A percentile compares a stretch with the other conserved stretches of the same genome.
These are phyloP conservation scores for Acorus gramineus DNA, from an alignment of 106 monocot species.

Conservation along the genomic window DNA sequence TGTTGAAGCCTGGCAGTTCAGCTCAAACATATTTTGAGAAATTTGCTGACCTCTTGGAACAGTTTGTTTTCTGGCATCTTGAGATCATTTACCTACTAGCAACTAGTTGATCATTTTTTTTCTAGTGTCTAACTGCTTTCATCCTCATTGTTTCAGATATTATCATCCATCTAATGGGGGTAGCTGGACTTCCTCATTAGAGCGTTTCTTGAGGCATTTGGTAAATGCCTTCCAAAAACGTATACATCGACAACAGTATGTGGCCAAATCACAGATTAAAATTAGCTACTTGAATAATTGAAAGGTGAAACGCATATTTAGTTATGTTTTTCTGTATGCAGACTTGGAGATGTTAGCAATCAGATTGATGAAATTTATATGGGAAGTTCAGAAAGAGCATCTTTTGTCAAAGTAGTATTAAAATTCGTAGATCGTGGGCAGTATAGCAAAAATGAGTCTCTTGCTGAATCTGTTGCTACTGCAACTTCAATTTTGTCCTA, in stretches of 20 bases:
- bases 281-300: too few species aligned
- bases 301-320: too few species aligned
- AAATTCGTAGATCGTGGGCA: slow-evolving; percentile 96
- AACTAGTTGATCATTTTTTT: background rate
- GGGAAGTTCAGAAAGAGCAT: slow-evolving; percentile 67
- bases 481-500: slow-evolving; percentile 86
- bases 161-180: slow-evolving; percentile 99
- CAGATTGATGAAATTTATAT: slow-evolving; percentile 22
- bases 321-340: slow-evolving; percentile 18
- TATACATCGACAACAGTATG: slow-evolving; percentile 48
- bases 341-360: slow-evolving; percentile 24
- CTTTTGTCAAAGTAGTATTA: slow-evolving; percentile 61
- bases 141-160: slow-evolving; percentile 32
- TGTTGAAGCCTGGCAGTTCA: slow-evolving; percentile 65
- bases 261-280: too few species aligned
- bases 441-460: slow-evolving; percentile 92
- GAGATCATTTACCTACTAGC: slow-evolving; percentile 1
- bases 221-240: slow-evolving; percentile 78
- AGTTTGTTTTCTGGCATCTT: slow-evolving; percentile 42
- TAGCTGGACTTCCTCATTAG: slow-evolving; percentile 86
- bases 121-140: background rate
- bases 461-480: slow-evolving; percentile 87
- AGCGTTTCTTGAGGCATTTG: slow-evolving; percentile 72
- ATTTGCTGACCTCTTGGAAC: slow-evolving; percentile 71
- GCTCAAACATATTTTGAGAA: slow-evolving; percentile 76